Conservation (phyloP, 179 eudicot species). For the Actinidia polygama region DNA sequence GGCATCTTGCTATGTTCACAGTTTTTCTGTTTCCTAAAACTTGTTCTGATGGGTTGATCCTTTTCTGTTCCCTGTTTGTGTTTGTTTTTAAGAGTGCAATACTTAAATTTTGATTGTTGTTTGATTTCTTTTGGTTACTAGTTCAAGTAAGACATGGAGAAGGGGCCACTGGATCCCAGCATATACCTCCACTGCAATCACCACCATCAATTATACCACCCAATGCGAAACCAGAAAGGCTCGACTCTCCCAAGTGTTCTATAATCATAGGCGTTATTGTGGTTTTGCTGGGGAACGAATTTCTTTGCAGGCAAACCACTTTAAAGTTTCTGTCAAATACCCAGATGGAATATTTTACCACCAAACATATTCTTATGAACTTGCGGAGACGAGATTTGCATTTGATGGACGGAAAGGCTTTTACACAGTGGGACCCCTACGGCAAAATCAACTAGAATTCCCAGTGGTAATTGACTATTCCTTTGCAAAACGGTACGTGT, state of each 20-base stretch:
- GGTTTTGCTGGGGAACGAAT: slow-evolving; percentile 66
- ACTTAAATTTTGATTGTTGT: neutral
- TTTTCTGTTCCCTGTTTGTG: neutral
- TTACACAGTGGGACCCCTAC: slow-evolving; percentile 80
- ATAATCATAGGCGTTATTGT: slow-evolving; percentile 66
- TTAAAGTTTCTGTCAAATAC: slow-evolving; percentile 67
- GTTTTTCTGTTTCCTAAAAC: neutral
- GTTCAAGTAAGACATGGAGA: slow-evolving; percentile 26
- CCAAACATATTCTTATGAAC: slow-evolving; percentile 55
- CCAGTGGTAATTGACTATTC: slow-evolving; percentile 68
- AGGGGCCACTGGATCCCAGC: slow-evolving; percentile 11
- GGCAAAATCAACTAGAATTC: slow-evolving; percentile 52
- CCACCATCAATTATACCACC: slow-evolving; percentile 41
- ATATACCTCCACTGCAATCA: no score
- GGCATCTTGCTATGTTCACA: no score
- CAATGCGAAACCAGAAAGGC: slow-evolving; percentile 32
- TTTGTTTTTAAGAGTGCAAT: neutral
- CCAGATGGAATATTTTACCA: slow-evolving; percentile 71
- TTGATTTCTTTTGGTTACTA: slow-evolving; percentile 4
- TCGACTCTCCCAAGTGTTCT: slow-evolving; percentile 41
- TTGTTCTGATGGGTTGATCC: neutral
- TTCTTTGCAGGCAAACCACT: slow-evolving; percentile 67
- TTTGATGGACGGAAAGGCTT: slow-evolving; percentile 79
- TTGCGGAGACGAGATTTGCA: slow-evolving; percentile 53
- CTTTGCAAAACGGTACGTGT: slow-evolving; percentile 56